Evolutionary conservation across 164 flowering plant genomes (phyloP), one percentile per base, ranked within the genome.

Genomic region (Cinnamomum micranthum): DNA sequence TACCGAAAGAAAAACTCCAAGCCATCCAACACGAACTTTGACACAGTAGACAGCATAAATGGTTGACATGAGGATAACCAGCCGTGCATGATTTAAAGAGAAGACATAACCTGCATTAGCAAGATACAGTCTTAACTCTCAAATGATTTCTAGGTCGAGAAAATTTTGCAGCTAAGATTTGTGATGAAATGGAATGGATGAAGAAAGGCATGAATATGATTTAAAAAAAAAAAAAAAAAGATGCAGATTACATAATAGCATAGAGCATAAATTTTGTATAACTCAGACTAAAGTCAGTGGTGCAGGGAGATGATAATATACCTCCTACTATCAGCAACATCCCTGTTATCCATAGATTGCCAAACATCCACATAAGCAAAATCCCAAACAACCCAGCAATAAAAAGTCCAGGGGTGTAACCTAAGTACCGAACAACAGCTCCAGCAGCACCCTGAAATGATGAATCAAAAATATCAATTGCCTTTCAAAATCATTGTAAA

Each of bases 341-440:
- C 73, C 97, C 98, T 7, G 97, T 86, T 65, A 94, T 87, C 99
- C 97, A 96, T 72, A 94, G 89, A 89, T 94, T 96, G 67, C 95
- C 99, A 87, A 82, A 96, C 88, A 94, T 88, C 98, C 98, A 96
- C 78, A 96, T 80, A 75, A 90, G 74, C 79, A 96, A 79, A 80
- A 96, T 92, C 65, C 90, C 93, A 81, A 91, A 88, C 12, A 96
- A 83, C 50, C 99, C 99, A 68, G 89, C 97, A 66, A 96, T 94
- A 85, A 91, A 96, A 74, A 96, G 88, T 41, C 99, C 99, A 78
- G 99, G 93, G 74, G 97, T 90, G 81, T 85, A 92, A 64, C 99
- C 99, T 84, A 96, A 82, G 80, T 92, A 90, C 59, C 80, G 88
- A 80, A 96, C 86, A 73, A 92, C 91, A 83, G 80, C 88, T 68